Evolutionary conservation across 495 filamentous ascomycete genomes (phyloP), one percentile per base, ranked within the genome.

Genomic region (Penicillium diatomitis): DNA sequence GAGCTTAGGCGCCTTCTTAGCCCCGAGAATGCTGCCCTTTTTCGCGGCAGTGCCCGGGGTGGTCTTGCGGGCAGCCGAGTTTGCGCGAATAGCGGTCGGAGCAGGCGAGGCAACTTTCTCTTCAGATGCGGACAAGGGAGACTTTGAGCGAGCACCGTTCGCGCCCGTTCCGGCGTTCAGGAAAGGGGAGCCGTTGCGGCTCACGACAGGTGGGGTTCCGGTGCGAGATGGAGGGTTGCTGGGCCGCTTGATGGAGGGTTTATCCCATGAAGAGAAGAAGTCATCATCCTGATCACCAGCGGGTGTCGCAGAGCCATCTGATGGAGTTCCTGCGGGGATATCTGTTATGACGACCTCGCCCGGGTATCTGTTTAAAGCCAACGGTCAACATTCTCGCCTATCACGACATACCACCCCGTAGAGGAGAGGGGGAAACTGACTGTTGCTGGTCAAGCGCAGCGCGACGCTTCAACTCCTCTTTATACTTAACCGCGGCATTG

Each of bases 261-360:
- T 95, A 64, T 97, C 94, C 90, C 91, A 98, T 0, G 89, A 95
- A 6, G 91, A 95, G 74, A 97, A 98, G 77, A 97, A 98, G 65
- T 97, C 91, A 53, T 94, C 89, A 6, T 86, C 88, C 28, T 74
- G 68, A 50, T 97, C 91, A 45, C 77, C 82, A 39, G 84, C 76
- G 36, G 87, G 86, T 12, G 88, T 90, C 58, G 71, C 76, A 2
- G 82, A 74, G 54, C 78, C 81, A 51, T 86, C 84, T 34, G 73
- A 67, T 27, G 75, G 63, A 28, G 71, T 74, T 32, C 76, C 73
- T 41, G 79, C 81, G 50, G 74, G 78, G 33, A 82, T 64, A 64
- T 96, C 90, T 32, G 80, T 88, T 57, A 96, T 82, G 38, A 87
- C 79, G 27, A 96, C 89, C 70, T 96, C 88, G 27, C 80, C 77